These are phyloP conservation scores for Mortierella sp. DNA, from an alignment of 371 early-diverging fungal species.

Conservation along the genomic window DNA sequence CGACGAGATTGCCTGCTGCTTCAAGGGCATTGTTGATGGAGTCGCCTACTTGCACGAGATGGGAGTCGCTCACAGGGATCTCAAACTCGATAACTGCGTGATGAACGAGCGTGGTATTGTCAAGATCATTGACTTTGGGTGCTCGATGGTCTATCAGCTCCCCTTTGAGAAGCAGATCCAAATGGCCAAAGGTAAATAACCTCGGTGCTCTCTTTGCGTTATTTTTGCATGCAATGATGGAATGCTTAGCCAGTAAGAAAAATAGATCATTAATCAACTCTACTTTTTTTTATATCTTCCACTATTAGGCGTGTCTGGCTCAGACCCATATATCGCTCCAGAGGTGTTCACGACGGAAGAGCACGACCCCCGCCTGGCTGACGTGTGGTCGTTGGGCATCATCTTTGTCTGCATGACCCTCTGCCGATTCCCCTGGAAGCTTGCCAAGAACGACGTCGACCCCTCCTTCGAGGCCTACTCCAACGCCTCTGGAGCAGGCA, in stretches of 20 bases:
- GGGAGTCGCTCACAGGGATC: constrained; percentile 77
- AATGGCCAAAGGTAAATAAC: constrained; percentile 65
- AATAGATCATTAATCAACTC: not conserved
- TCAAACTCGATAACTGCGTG: constrained; percentile 88
- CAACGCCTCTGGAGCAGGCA: constrained; percentile 53
- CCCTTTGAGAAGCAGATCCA: constrained; percentile 70
- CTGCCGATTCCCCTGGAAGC: constrained; percentile 77
- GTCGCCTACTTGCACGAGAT: constrained; percentile 68
- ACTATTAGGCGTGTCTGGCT: constrained; percentile 63
- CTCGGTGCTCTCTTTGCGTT: constrained; percentile 10
- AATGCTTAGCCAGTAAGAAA: not conserved
- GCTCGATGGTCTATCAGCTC: constrained; percentile 80
- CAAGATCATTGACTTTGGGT: constrained; percentile 95
- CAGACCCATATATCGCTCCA: constrained; percentile 73
- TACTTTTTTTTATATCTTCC: not conserved
- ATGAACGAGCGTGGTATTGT: constrained; percentile 77
- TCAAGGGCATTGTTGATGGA: constrained; percentile 68
- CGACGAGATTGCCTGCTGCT: constrained; percentile 78
- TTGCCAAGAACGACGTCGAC: constrained; percentile 62
- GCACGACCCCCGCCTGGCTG: constrained; percentile 73
- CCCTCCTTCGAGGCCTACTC: constrained; percentile 62
- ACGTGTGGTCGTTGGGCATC: constrained; percentile 82
- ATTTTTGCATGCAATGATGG: constrained; percentile 11
- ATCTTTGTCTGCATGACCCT: constrained; percentile 79
- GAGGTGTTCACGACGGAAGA: constrained; percentile 62